phyloP scores from a whole-genome alignment of 139 green algal species.

The Limnomonas spitsbergensis region DNA sequence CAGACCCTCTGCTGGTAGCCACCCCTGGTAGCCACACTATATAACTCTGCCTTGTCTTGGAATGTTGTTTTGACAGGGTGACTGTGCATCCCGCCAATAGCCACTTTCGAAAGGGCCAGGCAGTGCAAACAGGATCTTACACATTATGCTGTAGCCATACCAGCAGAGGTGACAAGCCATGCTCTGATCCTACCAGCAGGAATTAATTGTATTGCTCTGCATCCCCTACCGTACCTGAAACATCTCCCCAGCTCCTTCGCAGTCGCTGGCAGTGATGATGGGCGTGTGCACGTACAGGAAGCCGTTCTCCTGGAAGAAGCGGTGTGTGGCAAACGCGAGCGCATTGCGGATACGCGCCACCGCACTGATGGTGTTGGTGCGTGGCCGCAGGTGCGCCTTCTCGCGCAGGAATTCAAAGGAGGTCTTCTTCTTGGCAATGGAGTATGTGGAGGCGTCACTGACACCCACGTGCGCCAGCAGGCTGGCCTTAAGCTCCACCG shows the following conservation, averaged over 20 bases:
- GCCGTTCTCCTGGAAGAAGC: conserved; percentile 70
- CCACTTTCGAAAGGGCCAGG: too few relatives aligned
- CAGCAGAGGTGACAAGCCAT: too few relatives aligned
- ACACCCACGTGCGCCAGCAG: conserved; percentile 77
- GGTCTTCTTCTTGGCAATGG: conserved; percentile 94
- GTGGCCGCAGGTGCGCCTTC: conserved; percentile 86
- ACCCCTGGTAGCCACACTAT: too few relatives aligned
- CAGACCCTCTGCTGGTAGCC: too few relatives aligned
- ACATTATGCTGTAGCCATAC: too few relatives aligned
- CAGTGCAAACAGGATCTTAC: too few relatives aligned
- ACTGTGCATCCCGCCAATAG: too few relatives aligned
- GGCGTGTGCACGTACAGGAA: conserved; percentile 98
- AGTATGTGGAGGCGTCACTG: conserved; percentile 85
- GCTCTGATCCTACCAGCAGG: too few relatives aligned
- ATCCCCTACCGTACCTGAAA: conserved; percentile 96
- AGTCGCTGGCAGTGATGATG: conserved; percentile 92
- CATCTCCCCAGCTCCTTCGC: conserved; percentile 97
- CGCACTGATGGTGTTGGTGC: conserved; percentile 95
- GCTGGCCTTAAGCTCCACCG: conserved; percentile 81
- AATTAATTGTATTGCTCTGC: too few relatives aligned
- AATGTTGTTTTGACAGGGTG: too few relatives aligned
- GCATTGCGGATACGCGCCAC: conserved; percentile 94
- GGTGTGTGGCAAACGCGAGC: conserved; percentile 92
- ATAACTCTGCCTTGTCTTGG: too few relatives aligned
- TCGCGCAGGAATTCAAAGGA: conserved; percentile 91